phyloP scores from a whole-genome alignment of 768 basidiomycete species.

The Mycena metata region DNA sequence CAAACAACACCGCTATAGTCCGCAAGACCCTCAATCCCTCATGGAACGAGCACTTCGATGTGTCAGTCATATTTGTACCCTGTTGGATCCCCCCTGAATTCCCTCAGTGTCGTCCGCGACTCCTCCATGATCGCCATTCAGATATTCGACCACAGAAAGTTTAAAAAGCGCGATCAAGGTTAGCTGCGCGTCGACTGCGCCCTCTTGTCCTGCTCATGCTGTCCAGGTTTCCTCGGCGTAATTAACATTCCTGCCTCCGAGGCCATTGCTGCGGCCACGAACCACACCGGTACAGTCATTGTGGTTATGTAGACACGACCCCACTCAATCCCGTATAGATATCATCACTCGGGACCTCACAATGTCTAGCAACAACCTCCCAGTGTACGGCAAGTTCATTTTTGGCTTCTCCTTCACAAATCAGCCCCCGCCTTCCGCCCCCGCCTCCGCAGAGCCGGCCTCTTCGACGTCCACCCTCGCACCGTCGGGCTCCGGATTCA shows the following conservation, averaged over 20 bases:
- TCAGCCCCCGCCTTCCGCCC: conserved; percentile 45
- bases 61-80: conserved; percentile 63
- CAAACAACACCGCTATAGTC: conserved; percentile 80
- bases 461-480: conserved; percentile 35
- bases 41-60: conserved; percentile 91
- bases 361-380: conserved; percentile 79
- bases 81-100: conserved; percentile 12
- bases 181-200: conserved; percentile 45
- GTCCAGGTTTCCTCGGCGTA: conserved; percentile 68
- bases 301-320: conserved; percentile 32
- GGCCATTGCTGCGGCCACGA: conserved; percentile 62
- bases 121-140: conserved; percentile 86
- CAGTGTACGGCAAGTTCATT: conserved; percentile 87
- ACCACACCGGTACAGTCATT: conserved; percentile 57
- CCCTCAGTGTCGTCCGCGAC: conserved; percentile 70
- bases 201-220: conserved; percentile 42
- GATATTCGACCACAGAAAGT: conserved; percentile 92
- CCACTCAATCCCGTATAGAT: conserved; percentile 55
- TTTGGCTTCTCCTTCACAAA: conserved; percentile 67
- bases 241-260: conserved; percentile 69
- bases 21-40: conserved; percentile 77
- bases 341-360: conserved; percentile 82
- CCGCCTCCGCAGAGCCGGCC: conserved; percentile 39
- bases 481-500: conserved; percentile 24
- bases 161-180: conserved; percentile 89